Evolutionary conservation across 2,329 filamentous ascomycete genomes (phyloP).

Genomic region (Paraconiothyrium brasiliense): DNA sequence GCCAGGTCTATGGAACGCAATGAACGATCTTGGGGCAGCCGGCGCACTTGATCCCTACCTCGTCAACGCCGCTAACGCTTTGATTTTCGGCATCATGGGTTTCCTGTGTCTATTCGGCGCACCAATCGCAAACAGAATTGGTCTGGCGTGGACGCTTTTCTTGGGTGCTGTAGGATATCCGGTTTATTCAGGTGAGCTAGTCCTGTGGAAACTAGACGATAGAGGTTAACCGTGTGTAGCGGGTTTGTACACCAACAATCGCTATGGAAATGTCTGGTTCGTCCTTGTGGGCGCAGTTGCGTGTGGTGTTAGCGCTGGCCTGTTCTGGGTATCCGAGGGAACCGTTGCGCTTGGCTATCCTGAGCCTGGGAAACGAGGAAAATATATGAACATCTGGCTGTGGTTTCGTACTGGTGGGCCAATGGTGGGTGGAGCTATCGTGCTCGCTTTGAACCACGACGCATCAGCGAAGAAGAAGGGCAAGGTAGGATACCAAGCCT

Average conservation of each 20-base stretch:
- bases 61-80: conserved; percentile 51
- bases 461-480: conserved; percentile 40
- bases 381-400: conserved; percentile 59
- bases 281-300: conserved; percentile 60
- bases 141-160: conserved; percentile 57
- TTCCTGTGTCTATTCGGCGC: conserved; percentile 60
- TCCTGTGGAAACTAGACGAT: background rate
- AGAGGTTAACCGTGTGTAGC: conserved; percentile 33
- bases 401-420: conserved; percentile 63
- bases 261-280: conserved; percentile 62
- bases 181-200: conserved; percentile 48
- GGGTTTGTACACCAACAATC: conserved; percentile 61
- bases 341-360: conserved; percentile 25
- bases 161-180: conserved; percentile 60
- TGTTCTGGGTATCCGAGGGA: conserved; percentile 29
- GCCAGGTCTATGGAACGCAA: conserved; percentile 29
- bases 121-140: conserved; percentile 60
- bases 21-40: conserved; percentile 29
- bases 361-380: conserved; percentile 50
- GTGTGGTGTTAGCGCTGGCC: conserved; percentile 41
- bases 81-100: conserved; percentile 60
- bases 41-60: conserved; percentile 26
- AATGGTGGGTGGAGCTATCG: conserved; percentile 58
- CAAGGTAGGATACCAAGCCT: conserved; percentile 50
- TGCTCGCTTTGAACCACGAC: conserved; percentile 56